phyloP scores from a whole-genome alignment of 2,329 filamentous ascomycete genomes.

The Monilinia laxa region DNA sequence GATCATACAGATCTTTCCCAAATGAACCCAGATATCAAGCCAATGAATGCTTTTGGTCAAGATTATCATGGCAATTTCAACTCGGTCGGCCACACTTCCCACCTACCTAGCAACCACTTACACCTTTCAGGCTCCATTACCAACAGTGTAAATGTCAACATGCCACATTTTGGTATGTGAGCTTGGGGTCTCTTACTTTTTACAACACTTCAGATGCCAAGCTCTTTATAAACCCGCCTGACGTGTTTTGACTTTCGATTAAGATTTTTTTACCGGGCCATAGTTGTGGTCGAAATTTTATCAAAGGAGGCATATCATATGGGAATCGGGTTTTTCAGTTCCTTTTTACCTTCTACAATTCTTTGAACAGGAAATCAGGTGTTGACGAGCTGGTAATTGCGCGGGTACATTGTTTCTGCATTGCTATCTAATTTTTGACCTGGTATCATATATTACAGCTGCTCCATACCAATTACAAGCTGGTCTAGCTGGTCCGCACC shows the following conservation, averaged over 20 bases:
- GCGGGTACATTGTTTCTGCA: constrained; percentile 22
- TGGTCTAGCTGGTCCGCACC: constrained; percentile 33
- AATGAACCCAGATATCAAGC: constrained; percentile 8
- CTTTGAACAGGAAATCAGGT: constrained; percentile 10
- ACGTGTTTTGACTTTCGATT: constrained; percentile 15
- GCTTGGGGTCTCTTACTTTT: constrained; percentile 15
- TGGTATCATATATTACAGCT: constrained; percentile 47
- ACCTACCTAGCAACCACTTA: constrained; percentile 11
- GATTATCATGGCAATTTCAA: constrained; percentile 29
- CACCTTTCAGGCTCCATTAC: constrained; percentile 19
- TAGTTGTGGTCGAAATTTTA: constrained; percentile 15
- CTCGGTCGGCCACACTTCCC: constrained; percentile 24
- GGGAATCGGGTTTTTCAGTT: neutral
- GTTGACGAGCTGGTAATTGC: constrained; percentile 13
- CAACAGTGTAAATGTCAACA: constrained; percentile 19
- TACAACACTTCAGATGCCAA: neutral
- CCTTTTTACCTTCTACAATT: constrained; percentile 20
- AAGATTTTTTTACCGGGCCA: constrained; percentile 18
- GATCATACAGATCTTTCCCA: constrained; percentile 18
- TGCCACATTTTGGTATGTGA: constrained; percentile 28
- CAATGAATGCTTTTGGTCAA: constrained; percentile 21
- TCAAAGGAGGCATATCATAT: constrained; percentile 11
- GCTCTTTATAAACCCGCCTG: neutral
- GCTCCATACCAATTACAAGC: constrained; percentile 50
- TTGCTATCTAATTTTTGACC: constrained; percentile 29